Evolutionary conservation across 306 rosid genomes (phyloP).

Genomic region (Oemleria cerasiformis): DNA sequence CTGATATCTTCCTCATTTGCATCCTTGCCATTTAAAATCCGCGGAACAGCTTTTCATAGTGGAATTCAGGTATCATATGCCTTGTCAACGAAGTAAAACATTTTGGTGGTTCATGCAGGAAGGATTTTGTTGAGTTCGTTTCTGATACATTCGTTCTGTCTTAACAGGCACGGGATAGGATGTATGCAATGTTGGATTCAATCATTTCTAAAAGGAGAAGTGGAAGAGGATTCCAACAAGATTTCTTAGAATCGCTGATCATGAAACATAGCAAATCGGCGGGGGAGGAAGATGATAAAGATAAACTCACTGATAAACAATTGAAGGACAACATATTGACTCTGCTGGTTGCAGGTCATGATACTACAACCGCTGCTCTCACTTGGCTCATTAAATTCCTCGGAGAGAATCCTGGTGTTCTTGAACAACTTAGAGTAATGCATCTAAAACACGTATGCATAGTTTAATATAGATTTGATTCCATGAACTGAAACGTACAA

Average conservation of each 20-base stretch:
- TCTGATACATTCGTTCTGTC: neutral
- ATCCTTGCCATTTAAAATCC: constrained; percentile 77
- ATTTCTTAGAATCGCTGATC: constrained; percentile 69
- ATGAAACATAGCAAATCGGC: constrained; percentile 57
- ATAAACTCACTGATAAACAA: constrained; percentile 71
- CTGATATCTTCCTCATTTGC: constrained; percentile 79
- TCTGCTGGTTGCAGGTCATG: constrained; percentile 84
- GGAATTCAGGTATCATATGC: constrained; percentile 62
- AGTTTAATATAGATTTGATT: constrained; percentile 2
- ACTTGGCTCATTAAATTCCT: constrained; percentile 83
- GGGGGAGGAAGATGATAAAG: constrained; percentile 40
- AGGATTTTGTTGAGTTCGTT: neutral
- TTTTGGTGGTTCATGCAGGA: neutral
- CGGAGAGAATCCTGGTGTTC: constrained; percentile 62
- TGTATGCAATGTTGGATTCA: constrained; percentile 77
- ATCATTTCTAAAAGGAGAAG: constrained; percentile 50
- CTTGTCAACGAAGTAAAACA: neutral
- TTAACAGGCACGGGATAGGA: constrained; percentile 71
- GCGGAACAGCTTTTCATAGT: constrained; percentile 69
- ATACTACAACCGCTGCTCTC: constrained; percentile 89
- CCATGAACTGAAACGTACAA: neutral
- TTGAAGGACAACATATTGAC: constrained; percentile 80
- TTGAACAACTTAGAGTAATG: constrained; percentile 64
- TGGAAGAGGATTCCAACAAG: constrained; percentile 62
- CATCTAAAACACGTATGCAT: neutral